Evolutionary conservation across 2,329 filamentous ascomycete species (phyloP), one percentile per base, ranked within the genome.

Genomic region (Fusarium verticillioides): DNA sequence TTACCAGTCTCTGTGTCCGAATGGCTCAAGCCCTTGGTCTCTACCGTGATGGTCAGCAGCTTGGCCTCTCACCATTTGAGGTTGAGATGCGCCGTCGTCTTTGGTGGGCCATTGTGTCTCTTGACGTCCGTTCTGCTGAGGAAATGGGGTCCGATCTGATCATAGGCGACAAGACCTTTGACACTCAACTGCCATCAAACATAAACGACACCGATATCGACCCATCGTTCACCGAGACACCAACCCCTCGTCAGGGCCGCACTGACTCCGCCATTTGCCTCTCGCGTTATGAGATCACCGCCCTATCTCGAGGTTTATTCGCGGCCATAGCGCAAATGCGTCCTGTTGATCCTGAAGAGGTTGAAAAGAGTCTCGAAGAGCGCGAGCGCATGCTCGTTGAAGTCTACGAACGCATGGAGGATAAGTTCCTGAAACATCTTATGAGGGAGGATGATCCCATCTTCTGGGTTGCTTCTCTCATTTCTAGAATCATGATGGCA

Each of bases 21-120:
- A 74, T 74, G 71, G 72, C 60, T 7, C 71, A 74, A 47, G 71
- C 72, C 3, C 71, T 74, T 10, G 72, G 72, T 11, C 72, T 74
- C 18, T 71, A 74, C 23, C 72, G 72, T 10, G 72, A 74, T 5
- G 72, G 72, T 1, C 69, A 69, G 15, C 72, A 75, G 23, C 59
- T 74, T 10, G 61, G 65, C 4, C 59, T 74, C 8, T 40, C 69
- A 1, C 72, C 72, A 2, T 74, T 74, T 16, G 72, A 74, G n/a
- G 72, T 75, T 16, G 72, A 74, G 69, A 74, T 75, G 72, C 72
- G 72, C 4, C 72, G 72, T 6, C 72, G 72, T n/a, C 69, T 74
- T 26, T 74, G 72, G 72, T 74, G 72, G 72, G 54, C 64, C 6
- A 69, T 74, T 15, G 60, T 75, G 18, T 49, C 72, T 26, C 58